Base-by-base conservation (phyloP, 768 basidiomycete genomes). In the Cyathus striatus region DNA sequence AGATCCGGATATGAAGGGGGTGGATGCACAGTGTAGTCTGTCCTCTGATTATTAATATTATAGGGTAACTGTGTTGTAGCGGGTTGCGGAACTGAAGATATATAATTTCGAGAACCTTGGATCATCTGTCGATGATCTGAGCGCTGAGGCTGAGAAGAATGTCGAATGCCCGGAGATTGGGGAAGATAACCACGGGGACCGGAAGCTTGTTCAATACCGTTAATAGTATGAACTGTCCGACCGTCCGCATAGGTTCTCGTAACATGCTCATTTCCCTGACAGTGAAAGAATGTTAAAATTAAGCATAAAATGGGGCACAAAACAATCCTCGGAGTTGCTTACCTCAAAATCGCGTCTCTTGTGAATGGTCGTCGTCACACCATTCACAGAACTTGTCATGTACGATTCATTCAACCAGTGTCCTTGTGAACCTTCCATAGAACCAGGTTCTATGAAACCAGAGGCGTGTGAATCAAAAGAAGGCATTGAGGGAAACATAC, bases 201-300 rank as follows among this genome's bases (percentile, higher is more conserved):
- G 13, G 52, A 34, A 17, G 59, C 50, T 47, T 77, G 76, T 43
- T 77, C 73, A 14, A 84, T 58, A 9, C 87, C 87, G 44, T 90
- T 88, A 52, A 90, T 66, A 13, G 76, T 82, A 52, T 72, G 70
- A 2, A 78, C 64, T 54, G 85, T 72, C 33, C 76, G 75, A 6
- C 87, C 87, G 42, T 89, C 83, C 4, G 81, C 76, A 43, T 73
- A 76, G 6, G 70, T 79, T 40, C 79, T 77, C 10, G 74, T 80
- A 37, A 84, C 65, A 57, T 88, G 83, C 52, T 86, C 83, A 49
- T 86, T 86, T 2, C 87, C 87, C 86, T 90, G 47, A 2, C 35
- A 20, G 18, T 14, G 38, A 16, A 30, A 50, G 23, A 43, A 45
- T 35, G 33, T 55, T 43, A 39, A 38, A 51, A 24, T 23, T 38